Evolutionary conservation across 2,329 filamentous ascomycete genomes (phyloP).

Genomic region (Neopestalotiopsis sp.): DNA sequence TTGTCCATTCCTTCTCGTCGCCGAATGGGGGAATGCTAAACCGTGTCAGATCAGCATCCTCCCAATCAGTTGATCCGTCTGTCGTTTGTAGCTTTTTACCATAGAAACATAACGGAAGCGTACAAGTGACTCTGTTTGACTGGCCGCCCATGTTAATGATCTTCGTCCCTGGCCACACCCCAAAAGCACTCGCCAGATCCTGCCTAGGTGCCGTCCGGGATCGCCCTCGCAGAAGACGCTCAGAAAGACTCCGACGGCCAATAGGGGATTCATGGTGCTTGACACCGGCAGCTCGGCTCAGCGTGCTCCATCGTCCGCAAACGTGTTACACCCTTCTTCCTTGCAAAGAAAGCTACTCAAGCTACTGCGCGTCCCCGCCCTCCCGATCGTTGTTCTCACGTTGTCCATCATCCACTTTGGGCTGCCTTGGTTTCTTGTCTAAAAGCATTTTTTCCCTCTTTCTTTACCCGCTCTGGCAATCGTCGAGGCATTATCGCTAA

Average conservation of each 20-base stretch:
- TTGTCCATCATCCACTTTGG: constrained; percentile 2
- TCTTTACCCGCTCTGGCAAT: no score
- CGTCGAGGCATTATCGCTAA: background rate
- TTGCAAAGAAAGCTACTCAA: background rate
- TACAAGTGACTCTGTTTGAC: background rate
- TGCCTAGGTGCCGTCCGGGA: constrained; percentile 5
- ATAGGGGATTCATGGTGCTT: constrained; percentile 10
- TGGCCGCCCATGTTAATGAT: constrained; percentile 12
- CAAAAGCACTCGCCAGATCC: constrained; percentile 3
- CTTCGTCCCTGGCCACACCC: constrained; percentile 9
- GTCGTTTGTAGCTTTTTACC: background rate
- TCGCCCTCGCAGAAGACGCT: constrained; percentile 5
- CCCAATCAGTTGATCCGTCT: background rate
- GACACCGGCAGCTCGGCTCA: constrained; percentile 18
- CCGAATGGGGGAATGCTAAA: background rate
- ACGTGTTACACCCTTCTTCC: constrained; percentile 12
- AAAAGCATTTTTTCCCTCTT: background rate
- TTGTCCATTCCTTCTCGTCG: background rate
- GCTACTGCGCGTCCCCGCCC: background rate
- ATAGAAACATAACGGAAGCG: background rate
- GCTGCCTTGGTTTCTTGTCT: background rate
- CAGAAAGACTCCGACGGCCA: constrained; percentile 10
- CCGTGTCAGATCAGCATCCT: background rate
- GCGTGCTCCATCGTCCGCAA: constrained; percentile 11
- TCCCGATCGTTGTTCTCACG: constrained; percentile 1